Conservation (phyloP, 345 rosid species). For the sweet orange (Citrus sinensis) region DVS_A1.0 CM039161.1:23981001-23981500, state of each 20-base stretch:
- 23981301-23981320: slow-evolving; percentile 81
- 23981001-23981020: not conserved
- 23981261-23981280: slow-evolving; percentile 54
- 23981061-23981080: slow-evolving; percentile 77
- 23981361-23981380: slow-evolving; percentile 81
- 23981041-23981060: slow-evolving; percentile 40
- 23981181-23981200: slow-evolving; percentile 60
- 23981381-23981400: slow-evolving; percentile 88
- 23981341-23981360: slow-evolving; percentile 49
- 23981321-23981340: slow-evolving; percentile 89
- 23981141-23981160: slow-evolving; percentile 49
- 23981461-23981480: slow-evolving; percentile 24
- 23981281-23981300: slow-evolving; percentile 77
- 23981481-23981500: slow-evolving; percentile 89
- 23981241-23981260: not conserved
- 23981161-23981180: slow-evolving; percentile 62
- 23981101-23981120: slow-evolving; percentile 88
- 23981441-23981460: slow-evolving; percentile 8
- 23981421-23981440: not conserved
- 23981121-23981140: slow-evolving; percentile 57
- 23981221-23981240: slow-evolving; percentile 18
- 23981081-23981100: slow-evolving; percentile 81
- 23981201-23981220: slow-evolving; percentile 51
- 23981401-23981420: slow-evolving; percentile 21
- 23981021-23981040: not conserved